Percentiles rank a stretch among this genome's conserved stretches.
phyloP scores from a whole-genome alignment of 129 eudicot genomes.

The Scalesia atractyloides region DNA sequence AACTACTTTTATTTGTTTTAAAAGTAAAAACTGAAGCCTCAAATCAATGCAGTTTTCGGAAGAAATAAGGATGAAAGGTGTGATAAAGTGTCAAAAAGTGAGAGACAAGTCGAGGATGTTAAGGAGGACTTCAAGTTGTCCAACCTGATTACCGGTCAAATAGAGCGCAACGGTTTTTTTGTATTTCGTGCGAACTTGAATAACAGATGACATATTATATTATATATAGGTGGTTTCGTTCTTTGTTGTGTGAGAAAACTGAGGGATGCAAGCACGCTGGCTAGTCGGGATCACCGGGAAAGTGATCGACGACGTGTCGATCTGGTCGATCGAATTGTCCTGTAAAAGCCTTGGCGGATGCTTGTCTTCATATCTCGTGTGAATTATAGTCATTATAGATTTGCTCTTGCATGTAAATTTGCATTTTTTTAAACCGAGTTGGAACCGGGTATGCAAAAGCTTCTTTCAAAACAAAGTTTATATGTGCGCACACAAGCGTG shows the following conservation, averaged over 20 bases:
- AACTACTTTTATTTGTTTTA: background rate
- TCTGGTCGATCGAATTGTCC: too few species aligned
- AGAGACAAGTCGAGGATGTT: conserved; percentile 41
- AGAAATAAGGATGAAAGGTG: conserved; percentile 46
- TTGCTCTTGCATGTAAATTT: background rate
- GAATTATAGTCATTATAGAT: background rate
- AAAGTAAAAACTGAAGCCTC: background rate
- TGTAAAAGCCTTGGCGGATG: background rate
- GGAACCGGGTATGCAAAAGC: background rate
- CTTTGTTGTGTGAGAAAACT: background rate
- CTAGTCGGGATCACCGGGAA: too few species aligned
- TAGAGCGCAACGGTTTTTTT: too few species aligned
- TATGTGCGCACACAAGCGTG: too few species aligned
- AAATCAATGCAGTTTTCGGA: conserved; percentile 47
- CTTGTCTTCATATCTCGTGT: background rate
- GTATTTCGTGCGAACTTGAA: background rate
- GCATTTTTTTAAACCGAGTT: background rate
- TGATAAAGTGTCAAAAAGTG: conserved; percentile 42
- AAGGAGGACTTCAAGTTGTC: conserved; percentile 65
- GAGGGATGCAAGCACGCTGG: background rate
- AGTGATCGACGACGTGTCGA: too few species aligned
- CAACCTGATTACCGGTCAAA: conserved; percentile 25
- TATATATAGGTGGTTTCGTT: background rate
- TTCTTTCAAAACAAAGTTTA: background rate
- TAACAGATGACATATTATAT: conserved; percentile 1